Evolutionary conservation across 179 eudicot genomes (phyloP).

Genomic region (Spergularia azorica): DNA sequence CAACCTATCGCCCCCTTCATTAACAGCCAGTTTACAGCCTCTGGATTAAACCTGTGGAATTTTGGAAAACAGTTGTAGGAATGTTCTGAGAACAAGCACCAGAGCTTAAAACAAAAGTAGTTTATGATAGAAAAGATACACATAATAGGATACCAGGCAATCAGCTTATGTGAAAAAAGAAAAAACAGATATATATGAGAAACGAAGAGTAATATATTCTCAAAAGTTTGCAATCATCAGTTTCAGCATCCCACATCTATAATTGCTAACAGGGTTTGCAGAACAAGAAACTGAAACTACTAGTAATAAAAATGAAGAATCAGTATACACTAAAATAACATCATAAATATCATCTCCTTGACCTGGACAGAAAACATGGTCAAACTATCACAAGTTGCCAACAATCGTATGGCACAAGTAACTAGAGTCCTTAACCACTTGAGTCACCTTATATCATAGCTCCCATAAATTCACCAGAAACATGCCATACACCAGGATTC

Average conservation of each 20-base stretch:
- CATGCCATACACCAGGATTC: no score
- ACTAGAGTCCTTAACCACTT: no score
- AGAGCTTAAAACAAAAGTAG: not conserved
- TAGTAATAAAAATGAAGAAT: no score
- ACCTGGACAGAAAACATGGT: no score
- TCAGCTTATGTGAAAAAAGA: not conserved
- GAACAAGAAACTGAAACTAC: not conserved
- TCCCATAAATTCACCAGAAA: no score
- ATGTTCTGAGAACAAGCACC: not conserved
- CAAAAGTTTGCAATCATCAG: not conserved
- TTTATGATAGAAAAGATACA: no score
- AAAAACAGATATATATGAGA: not conserved
- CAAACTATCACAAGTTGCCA: no score
- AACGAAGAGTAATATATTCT: not conserved
- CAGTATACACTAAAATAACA: no score
- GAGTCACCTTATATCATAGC: no score
- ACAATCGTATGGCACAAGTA: no score
- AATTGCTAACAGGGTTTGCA: not conserved
- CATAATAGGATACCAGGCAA: not conserved
- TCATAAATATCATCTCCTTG: no score
- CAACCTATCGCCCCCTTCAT: conserved; percentile 49
- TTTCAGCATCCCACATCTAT: not conserved
- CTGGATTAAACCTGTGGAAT: conserved; percentile 43
- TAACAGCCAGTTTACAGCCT: conserved; percentile 42
- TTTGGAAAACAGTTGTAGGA: not conserved